Percentiles rank a stretch among this genome's conserved stretches.
Evolutionary conservation across 331 rosid species (phyloP).

Genomic region (Quercus tomentella): DNA sequence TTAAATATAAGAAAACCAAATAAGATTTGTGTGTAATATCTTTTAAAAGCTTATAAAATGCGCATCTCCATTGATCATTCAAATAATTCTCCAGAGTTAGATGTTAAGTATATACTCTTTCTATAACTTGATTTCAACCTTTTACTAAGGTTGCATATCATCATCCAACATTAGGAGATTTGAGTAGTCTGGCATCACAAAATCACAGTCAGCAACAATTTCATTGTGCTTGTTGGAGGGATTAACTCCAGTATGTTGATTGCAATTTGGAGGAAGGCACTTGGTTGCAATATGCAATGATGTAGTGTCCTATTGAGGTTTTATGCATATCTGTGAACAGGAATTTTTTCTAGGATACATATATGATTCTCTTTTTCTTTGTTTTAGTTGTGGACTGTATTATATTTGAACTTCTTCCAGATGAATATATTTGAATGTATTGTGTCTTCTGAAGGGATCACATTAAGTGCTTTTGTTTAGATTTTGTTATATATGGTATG

Average conservation of each 20-base stretch:
- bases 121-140: not conserved
- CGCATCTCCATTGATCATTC: not conserved
- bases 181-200: not conserved
- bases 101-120: not conserved
- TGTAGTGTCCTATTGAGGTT: not conserved
- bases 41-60: not conserved
- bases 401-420: not conserved
- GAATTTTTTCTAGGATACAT: not conserved
- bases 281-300: not conserved
- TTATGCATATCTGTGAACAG: not conserved
- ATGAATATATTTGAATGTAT: not conserved
- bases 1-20: not conserved
- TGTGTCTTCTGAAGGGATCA: not conserved
- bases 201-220: not conserved
- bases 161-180: not conserved
- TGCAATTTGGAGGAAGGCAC: not conserved
- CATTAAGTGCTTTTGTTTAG: not conserved
- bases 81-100: slow-evolving; percentile 6
- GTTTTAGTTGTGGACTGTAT: not conserved
- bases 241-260: not conserved
- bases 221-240: not conserved
- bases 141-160: not conserved
- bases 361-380: not conserved
- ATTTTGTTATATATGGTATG: not conserved
- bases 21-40: not conserved